Base-by-base conservation (phyloP, 139 green algal species). In the Pleodorina starrii region DNA sequence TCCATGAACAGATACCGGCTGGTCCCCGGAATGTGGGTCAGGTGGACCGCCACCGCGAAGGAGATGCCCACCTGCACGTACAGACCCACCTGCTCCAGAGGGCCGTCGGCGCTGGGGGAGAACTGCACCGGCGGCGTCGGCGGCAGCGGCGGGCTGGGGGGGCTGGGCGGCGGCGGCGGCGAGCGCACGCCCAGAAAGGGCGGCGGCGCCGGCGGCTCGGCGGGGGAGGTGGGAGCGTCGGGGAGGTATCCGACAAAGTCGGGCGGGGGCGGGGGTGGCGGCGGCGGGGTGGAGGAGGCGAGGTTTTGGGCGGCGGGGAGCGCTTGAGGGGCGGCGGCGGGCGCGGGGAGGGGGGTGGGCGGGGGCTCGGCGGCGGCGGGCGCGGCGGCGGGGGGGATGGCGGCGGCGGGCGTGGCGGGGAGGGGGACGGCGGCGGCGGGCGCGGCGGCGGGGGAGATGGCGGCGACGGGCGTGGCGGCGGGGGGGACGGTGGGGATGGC, bases 1-100 rank as follows among this genome's bases (percentile, higher is more conserved):
- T 91, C 87, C 87, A 91, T 91, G 54, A 91, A 88, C 48, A 91
- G 66, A 69, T 74, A 91, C 29, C 87, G 50, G 19, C 40, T 85
- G n/a, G 87, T 88, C 16, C 87, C 87, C 27, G 87, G 78, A 57
- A 91, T 91, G 79, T 88, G 79, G 4, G 46, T 17, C 79, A 91
- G 63, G 71, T 91, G 87, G 19, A 91, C 87, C 1, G 84, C 84
- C 5, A 89, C 84, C 4, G 84, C 69, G 27, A 48, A 83, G 25
- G 14, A 29, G 25, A 81, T 57, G 27, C 84, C 84, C 7, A 89
- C 69, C 38, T 72, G 44, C 29, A 43, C 14, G 50, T 89, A 89
- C 25, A 82, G 12, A 29, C 84, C 84, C 7, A 83, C 43, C 69
- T 83, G 6, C 19, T 82, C 84, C 2, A 73, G 48, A 2, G 84